phyloP scores from a whole-genome alignment of 371 early-diverging fungal species.

The Mucor mucedo region DNA sequence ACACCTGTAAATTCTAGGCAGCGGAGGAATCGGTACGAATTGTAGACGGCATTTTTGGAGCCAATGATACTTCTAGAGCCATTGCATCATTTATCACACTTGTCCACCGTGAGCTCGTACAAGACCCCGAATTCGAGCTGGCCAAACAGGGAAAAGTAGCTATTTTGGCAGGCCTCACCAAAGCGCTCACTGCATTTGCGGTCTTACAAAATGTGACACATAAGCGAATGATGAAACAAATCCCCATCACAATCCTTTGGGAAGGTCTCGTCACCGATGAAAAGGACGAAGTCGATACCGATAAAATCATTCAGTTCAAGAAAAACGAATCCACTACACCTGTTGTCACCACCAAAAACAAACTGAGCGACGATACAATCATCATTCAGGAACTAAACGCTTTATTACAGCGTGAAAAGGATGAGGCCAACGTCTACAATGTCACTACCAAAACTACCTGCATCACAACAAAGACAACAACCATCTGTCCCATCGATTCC shows the following conservation, averaged over 20 bases:
- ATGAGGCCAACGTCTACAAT: conserved; percentile 29
- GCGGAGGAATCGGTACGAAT: conserved; percentile 88
- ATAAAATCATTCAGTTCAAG: conserved; percentile 20
- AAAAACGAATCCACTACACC: neutral
- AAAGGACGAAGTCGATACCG: conserved; percentile 16
- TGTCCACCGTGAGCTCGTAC: conserved; percentile 68
- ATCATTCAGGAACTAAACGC: conserved; percentile 19
- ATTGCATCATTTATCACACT: conserved; percentile 78
- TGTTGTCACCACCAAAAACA: neutral
- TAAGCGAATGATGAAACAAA: conserved; percentile 51
- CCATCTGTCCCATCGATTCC: conserved; percentile 34
- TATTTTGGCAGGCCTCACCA: conserved; percentile 72
- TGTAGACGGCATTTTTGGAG: conserved; percentile 88
- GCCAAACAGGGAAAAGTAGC: conserved; percentile 64
- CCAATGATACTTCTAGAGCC: conserved; percentile 86
- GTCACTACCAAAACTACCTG: conserved; percentile 41
- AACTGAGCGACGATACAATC: neutral
- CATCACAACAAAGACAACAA: conserved; percentile 40
- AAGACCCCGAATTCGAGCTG: conserved; percentile 64
- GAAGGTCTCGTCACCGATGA: conserved; percentile 48
- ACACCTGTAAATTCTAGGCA: conserved; percentile 40
- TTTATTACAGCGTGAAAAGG: conserved; percentile 1
- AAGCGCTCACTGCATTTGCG: conserved; percentile 79
- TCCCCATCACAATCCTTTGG: conserved; percentile 46
- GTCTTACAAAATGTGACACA: conserved; percentile 80